phyloP scores from a whole-genome alignment of 2,329 filamentous ascomycete species.

The Sporothrix pallida region DNA sequence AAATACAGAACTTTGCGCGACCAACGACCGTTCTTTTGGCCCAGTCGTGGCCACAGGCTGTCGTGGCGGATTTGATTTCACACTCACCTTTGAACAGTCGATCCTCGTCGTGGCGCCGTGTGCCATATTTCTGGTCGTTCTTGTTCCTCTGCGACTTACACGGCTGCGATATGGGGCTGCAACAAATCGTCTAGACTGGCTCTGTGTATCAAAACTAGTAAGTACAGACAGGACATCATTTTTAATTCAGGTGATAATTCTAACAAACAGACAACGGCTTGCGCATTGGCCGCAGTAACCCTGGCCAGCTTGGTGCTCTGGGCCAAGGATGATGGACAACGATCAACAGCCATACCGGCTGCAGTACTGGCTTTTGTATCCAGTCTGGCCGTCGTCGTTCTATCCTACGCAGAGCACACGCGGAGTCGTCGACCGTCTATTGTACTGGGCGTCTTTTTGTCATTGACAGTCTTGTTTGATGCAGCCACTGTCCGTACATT shows the following conservation, averaged over 20 bases:
- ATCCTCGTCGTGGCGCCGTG: conserved; percentile 48
- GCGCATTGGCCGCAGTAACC: neutral
- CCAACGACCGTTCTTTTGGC: conserved; percentile 2
- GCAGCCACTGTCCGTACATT: neutral
- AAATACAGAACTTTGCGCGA: neutral
- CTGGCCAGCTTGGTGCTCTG: conserved; percentile 2
- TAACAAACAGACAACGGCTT: neutral
- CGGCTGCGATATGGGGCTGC: neutral
- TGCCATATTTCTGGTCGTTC: conserved; percentile 38
- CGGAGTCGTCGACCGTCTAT: conserved; percentile 4
- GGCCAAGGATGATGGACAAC: neutral
- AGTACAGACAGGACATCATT: neutral
- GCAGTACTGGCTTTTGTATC: conserved; percentile 1
- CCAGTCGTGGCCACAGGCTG: neutral
- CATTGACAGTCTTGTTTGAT: conserved; percentile 12
- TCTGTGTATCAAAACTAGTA: neutral
- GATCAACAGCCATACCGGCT: conserved; percentile 3
- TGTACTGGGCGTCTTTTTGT: neutral
- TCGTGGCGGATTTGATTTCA: conserved; percentile 18
- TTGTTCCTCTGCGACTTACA: neutral
- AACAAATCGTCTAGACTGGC: neutral
- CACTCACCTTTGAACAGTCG: conserved; percentile 53
- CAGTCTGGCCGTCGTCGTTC: neutral
- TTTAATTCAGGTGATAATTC: no score
- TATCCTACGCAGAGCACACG: neutral